Evolutionary conservation across 129 eudicot genomes (phyloP).

Genomic region (Sambucus nigra): DNA sequence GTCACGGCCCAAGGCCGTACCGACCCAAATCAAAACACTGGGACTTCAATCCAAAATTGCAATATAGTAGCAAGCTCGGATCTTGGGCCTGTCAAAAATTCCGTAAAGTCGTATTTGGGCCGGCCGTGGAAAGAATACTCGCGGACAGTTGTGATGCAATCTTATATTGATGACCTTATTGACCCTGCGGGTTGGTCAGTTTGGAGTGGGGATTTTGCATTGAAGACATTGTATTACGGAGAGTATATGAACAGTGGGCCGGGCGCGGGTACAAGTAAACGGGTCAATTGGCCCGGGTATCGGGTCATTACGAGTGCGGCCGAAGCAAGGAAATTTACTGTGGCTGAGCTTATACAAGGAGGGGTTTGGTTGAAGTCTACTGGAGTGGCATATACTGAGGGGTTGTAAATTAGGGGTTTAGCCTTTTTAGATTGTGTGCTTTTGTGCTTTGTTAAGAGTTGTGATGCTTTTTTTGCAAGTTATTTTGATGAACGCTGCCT

Average conservation of each 20-base stretch:
- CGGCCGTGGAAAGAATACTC: conserved; percentile 44
- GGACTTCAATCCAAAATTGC: conserved; percentile 35
- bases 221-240: conserved; percentile 41
- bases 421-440: not conserved
- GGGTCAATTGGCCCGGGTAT: conserved; percentile 50
- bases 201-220: conserved; percentile 33
- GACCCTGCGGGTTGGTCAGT: conserved; percentile 44
- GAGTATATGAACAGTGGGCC: conserved; percentile 34
- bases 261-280: conserved; percentile 10
- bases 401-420: conserved; percentile 6
- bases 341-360: conserved; percentile 41
- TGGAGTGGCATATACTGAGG: conserved; percentile 19
- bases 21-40: conserved; percentile 44
- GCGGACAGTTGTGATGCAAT: conserved; percentile 30
- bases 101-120: conserved; percentile 41
- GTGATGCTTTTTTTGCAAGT: too few relatives aligned
- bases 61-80: conserved; percentile 35
- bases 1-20: conserved; percentile 47
- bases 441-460: not conserved
- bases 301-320: conserved; percentile 24
- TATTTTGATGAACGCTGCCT: too few relatives aligned
- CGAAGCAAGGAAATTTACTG: conserved; percentile 44
- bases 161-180: conserved; percentile 35
- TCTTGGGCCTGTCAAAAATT: conserved; percentile 22
- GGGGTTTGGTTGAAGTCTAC: conserved; percentile 32